Conservation (phyloP, 192 early-diverging fungal genomes). For the Coemansia sp. region DNA sequence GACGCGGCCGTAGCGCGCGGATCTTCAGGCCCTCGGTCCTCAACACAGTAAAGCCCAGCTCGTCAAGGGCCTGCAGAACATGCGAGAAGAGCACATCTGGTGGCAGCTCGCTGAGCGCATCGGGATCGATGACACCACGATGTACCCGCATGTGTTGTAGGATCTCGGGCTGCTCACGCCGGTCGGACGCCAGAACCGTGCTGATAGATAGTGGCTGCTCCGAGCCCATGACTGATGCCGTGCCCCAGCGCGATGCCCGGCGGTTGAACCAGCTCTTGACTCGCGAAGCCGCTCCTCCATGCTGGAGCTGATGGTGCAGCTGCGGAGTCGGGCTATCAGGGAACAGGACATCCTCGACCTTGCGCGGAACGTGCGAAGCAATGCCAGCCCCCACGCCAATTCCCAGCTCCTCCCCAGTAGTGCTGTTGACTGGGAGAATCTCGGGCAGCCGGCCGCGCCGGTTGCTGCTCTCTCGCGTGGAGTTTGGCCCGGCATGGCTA, state of each 20-base stretch:
- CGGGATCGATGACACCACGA: slow-evolving; percentile 70
- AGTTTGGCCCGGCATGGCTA: slow-evolving; percentile 1
- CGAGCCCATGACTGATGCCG: slow-evolving; percentile 7
- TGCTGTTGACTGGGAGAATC: slow-evolving; percentile 48
- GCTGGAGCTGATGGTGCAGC: slow-evolving; percentile 31
- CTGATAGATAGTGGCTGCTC: slow-evolving; percentile 42
- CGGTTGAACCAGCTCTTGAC: slow-evolving; percentile 75
- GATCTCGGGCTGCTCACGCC: slow-evolving; percentile 44
- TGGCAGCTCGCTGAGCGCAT: slow-evolving; percentile 62
- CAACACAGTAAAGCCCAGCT: slow-evolving; percentile 50
- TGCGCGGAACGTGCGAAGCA: slow-evolving; percentile 37
- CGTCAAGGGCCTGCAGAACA: slow-evolving; percentile 59
- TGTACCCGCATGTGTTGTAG: slow-evolving; percentile 66
- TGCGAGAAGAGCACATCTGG: slow-evolving; percentile 68
- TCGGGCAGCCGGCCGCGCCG: slow-evolving; percentile 42
- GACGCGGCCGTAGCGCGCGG: slow-evolving; percentile 44
- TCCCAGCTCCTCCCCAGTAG: slow-evolving; percentile 53
- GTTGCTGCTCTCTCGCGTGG: slow-evolving; percentile 11
- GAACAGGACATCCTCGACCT: slow-evolving; percentile 44
- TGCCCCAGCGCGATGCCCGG: slow-evolving; percentile 55
- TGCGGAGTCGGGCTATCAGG: slow-evolving; percentile 40
- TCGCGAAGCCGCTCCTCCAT: slow-evolving; percentile 57
- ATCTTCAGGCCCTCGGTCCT: slow-evolving; percentile 52
- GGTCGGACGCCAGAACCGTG: slow-evolving; percentile 31
- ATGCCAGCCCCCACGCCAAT: slow-evolving; percentile 52